Percentiles rank a stretch among this genome's conserved stretches.
Conservation (phyloP, 768 basidiomycete genomes). For the Dacryopinax spathularia region DNA sequence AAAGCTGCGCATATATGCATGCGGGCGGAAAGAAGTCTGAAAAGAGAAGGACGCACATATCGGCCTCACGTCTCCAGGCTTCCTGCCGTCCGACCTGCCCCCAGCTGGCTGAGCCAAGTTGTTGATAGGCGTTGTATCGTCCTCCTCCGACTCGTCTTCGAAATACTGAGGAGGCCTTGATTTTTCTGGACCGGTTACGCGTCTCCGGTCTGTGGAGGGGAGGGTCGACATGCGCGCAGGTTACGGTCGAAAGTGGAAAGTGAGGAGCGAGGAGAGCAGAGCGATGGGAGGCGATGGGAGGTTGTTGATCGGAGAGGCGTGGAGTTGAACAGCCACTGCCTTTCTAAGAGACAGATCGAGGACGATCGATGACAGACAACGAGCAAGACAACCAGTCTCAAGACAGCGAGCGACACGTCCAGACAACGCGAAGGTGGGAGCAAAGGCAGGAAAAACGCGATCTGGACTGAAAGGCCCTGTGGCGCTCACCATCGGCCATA, state of each 20-base stretch:
- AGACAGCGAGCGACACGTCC: too few species aligned
- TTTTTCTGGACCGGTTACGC: conserved; percentile 82
- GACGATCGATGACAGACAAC: too few species aligned
- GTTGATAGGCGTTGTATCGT: conserved; percentile 14
- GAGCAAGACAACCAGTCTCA: too few species aligned
- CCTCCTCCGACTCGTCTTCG: conserved; percentile 21
- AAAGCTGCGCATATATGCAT: conserved; percentile 7
- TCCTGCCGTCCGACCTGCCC: conserved; percentile 26
- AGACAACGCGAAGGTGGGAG: too few species aligned
- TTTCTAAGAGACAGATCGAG: too few species aligned
- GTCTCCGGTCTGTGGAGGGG: conserved; percentile 53
- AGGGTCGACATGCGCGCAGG: neutral
- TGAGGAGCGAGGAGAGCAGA: neutral
- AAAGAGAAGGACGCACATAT: conserved; percentile 50
- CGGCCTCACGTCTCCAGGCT: conserved; percentile 54
- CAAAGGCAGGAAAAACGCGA: too few species aligned
- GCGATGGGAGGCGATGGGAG: too few species aligned
- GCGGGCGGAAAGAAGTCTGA: neutral
- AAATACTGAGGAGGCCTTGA: conserved; percentile 53
- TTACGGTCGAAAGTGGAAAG: neutral
- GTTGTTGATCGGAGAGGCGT: too few species aligned
- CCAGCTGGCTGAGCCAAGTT: conserved; percentile 28
- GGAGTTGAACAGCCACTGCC: too few species aligned
- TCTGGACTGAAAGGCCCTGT: too few species aligned
- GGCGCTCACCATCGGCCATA: too few species aligned